phyloP scores from a whole-genome alignment of 225 moss, liverwort and hornwort species.

The Bryum argenteum region DNA sequence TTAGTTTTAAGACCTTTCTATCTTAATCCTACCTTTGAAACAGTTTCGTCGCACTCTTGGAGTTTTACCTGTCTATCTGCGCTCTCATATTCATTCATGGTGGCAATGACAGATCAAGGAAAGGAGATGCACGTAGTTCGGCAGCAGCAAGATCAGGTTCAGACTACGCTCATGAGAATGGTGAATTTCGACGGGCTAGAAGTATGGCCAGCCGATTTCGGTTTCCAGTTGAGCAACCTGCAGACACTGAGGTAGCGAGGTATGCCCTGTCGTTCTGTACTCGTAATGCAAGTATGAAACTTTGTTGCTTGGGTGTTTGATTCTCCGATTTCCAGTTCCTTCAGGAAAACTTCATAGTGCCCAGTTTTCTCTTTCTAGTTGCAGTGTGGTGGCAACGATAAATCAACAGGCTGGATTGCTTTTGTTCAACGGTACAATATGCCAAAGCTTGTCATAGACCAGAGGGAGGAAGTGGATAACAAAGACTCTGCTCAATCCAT shows the following conservation, averaged over 20 bases:
- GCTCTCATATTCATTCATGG: slow-evolving; percentile 22
- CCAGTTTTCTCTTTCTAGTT: neutral
- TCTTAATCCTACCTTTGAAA: slow-evolving; percentile 4
- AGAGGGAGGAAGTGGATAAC: slow-evolving; percentile 36
- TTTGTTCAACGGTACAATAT: slow-evolving; percentile 81
- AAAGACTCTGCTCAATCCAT: slow-evolving; percentile 41
- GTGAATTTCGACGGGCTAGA: too few relatives aligned
- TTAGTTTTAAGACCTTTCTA: slow-evolving; percentile 29
- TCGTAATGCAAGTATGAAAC: too few relatives aligned
- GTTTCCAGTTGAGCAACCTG: too few relatives aligned
- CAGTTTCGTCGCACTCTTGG: neutral
- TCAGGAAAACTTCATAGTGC: too few relatives aligned
- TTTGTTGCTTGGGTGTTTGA: too few relatives aligned
- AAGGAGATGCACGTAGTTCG: slow-evolving; percentile 71
- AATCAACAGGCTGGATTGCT: slow-evolving; percentile 83
- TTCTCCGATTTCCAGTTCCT: too few relatives aligned
- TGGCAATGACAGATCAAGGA: slow-evolving; percentile 55
- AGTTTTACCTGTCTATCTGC: neutral
- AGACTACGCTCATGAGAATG: slow-evolving; percentile 43
- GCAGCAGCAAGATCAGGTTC: slow-evolving; percentile 58
- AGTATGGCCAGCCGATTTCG: too few relatives aligned
- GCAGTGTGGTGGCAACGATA: slow-evolving; percentile 76
- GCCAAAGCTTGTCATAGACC: slow-evolving; percentile 52
- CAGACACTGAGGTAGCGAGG: too few relatives aligned
- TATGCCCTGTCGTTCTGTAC: too few relatives aligned